Evolutionary conservation across 768 basidiomycete species (phyloP).

Genomic region (Favolaschia claudopus): DNA sequence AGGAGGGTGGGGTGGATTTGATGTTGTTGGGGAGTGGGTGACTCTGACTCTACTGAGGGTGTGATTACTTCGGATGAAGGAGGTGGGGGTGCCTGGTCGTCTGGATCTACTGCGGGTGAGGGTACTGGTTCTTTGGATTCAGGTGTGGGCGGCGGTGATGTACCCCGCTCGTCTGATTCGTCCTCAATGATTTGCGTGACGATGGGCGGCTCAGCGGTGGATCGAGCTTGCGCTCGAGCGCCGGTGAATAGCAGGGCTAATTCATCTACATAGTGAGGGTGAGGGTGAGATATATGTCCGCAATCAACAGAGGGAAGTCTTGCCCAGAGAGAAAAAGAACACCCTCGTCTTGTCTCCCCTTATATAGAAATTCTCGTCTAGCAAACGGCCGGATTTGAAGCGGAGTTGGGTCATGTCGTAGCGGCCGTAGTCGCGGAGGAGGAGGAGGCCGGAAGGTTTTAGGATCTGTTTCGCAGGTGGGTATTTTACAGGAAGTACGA

Average conservation of each 20-base stretch:
- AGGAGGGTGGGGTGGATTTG: conserved; percentile 51
- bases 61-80: conserved; percentile 13
- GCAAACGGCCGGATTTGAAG: conserved; percentile 86
- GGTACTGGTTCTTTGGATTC: conserved; percentile 19
- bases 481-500: neutral
- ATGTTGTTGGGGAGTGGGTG: neutral
- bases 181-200: conserved; percentile 46
- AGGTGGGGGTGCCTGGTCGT: conserved; percentile 5
- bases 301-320: conserved; percentile 17
- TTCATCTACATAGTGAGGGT: conserved; percentile 61
- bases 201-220: conserved; percentile 40
- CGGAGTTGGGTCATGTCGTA: conserved; percentile 94
- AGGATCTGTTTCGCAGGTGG: conserved; percentile 64
- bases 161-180: conserved; percentile 38
- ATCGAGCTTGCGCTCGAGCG: conserved; percentile 44
- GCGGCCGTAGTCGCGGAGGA: conserved; percentile 94
- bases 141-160: too few species aligned
- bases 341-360: conserved; percentile 97
- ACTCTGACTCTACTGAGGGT: neutral
- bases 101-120: neutral
- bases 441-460: conserved; percentile 85
- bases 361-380: conserved; percentile 95
- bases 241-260: conserved; percentile 84
- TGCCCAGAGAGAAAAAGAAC: conserved; percentile 94
- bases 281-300: neutral